Evolutionary conservation across 306 rosid genomes (phyloP), one percentile per base, ranked within the genome.

Genomic region (Amphicarpaea edgeworthii): DNA sequence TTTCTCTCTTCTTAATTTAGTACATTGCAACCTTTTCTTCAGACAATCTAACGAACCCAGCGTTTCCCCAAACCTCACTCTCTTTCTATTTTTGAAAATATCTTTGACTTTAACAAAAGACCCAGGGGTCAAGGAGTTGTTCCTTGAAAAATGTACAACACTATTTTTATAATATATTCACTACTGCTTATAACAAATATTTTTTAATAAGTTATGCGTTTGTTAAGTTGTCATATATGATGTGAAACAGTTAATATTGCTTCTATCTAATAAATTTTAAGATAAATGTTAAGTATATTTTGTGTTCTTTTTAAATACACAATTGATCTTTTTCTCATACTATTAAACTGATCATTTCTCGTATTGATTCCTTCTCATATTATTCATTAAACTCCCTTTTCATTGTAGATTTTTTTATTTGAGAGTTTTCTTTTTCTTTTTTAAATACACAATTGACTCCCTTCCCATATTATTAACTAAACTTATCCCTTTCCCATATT

Each of bases 1-100:
- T 45, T 82, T 40, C 21, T 28, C 43, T 68, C 79, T 60, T 68
- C 93, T 87, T 71, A 51, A 75, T 66, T 32, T 83, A 88, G 92
- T 50, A 76, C 77, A 60, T 26, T 45, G 11, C 68, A 43, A 63
- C 26, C 60, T 60, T 32, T 34, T 41, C 37, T 68, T 68, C 43
- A 24, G 7, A 50, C 40, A 72, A 65, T 19, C 54, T 43, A 75
- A 50, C 70, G 28, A 64, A 71, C 72, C 37, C 64, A 17, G 34
- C 40, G 6, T 50, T 26, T 30, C 51, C 26, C 12, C 7, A 26
- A 28, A 20, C 71, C 61, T 49, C 62, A 75, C 59, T 75, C 62
- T 70, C 73, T 10, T 81, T 81, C 78, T 70, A 70, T 71, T 82
- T 82, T 64, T 71, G 12, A 54, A 12, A 1, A 75, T 61, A 16